Percentiles rank a stretch among this genome's conserved stretches.
These are phyloP conservation scores for Trichoderma brevicompactum DNA, from an alignment of 2,329 filamentous ascomycete genomes.

Conservation along the genomic window DNA sequence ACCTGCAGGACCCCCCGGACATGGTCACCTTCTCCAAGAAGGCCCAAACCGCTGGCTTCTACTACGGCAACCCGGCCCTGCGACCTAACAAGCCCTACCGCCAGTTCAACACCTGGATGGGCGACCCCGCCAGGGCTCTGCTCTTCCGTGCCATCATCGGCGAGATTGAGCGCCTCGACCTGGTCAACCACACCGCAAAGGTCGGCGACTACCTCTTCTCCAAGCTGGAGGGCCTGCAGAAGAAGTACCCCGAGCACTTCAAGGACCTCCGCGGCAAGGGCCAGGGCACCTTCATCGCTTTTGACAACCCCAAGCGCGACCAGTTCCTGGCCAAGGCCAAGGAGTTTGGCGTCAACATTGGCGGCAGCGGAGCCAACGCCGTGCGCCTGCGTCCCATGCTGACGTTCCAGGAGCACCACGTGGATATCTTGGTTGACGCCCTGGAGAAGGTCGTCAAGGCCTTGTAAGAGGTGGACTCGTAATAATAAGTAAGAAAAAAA, in stretches of 20 bases:
- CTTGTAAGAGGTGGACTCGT: conserved; percentile 31
- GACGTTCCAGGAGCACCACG: conserved; percentile 89
- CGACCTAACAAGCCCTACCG: conserved; percentile 92
- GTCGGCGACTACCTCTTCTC: conserved; percentile 79
- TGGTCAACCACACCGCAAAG: conserved; percentile 78
- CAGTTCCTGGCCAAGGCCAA: conserved; percentile 80
- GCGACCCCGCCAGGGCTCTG: conserved; percentile 81
- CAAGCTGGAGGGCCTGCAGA: conserved; percentile 68
- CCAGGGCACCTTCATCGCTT: conserved; percentile 90
- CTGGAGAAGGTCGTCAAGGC: conserved; percentile 73
- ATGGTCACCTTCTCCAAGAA: conserved; percentile 97
- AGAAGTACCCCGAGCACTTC: conserved; percentile 76
- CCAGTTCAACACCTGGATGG: conserved; percentile 98
- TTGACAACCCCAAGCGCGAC: conserved; percentile 81
- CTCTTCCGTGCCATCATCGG: conserved; percentile 85
- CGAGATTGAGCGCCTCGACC: conserved; percentile 74
- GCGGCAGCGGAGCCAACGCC: conserved; percentile 75
- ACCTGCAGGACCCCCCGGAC: conserved; percentile 77
- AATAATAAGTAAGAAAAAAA: not conserved
- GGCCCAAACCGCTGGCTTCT: conserved; percentile 91
- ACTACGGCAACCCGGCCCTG: conserved; percentile 79
- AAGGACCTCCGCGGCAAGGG: conserved; percentile 84
- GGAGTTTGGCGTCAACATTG: conserved; percentile 82
- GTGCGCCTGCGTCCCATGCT: conserved; percentile 88
- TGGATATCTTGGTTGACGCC: conserved; percentile 78